Evolutionary conservation across 345 rosid species (phyloP), one percentile per base, ranked within the genome.

Genomic region (Brassica carinata): DNA sequence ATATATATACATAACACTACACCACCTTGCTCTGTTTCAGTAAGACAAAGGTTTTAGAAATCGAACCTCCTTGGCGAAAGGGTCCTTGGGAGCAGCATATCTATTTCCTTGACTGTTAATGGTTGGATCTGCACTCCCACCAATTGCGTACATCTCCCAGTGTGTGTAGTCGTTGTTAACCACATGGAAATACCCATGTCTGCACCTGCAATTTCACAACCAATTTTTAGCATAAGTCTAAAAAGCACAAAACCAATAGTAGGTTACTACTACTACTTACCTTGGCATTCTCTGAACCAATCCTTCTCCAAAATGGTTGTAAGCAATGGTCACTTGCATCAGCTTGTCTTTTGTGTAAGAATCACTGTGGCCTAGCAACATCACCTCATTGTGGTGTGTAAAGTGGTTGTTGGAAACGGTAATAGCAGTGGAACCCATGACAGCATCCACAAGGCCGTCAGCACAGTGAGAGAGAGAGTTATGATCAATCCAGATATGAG

Each of bases 111-210:
- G 98, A 78, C 98, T 94, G 89, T 92, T 94, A 79, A 92, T 94
- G 77, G 98, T 94, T 71, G 98, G 97, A 14, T 76, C 75, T 55
- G 97, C 98, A 81, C 98, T 92, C 77, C 98, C 98, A 75, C 98
- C 98, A 76, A 94, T 94, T 71, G 98, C 98, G 65, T 94, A 94
- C 98, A 94, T 94, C 79, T 90, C 96, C 98, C 98, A 94, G 83
- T 94, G 98, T 69, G 97, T 94, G 86, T 94, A 94, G 84, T 94
- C 98, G 67, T 94, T 94, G 90, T 94, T 94, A 68, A 94, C 97
- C 77, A 94, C 97, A 78, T 94, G 98, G 90, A 94, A 94, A 36
- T 92, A 94, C 1, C 98, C 98, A 73, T 92, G 97, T 79, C 98
- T 87, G 74, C 98, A 94, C 87, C 98, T 93, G 91, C 77, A 51